Conservation (phyloP, 257 asterid genomes). For the Salvia miltiorrhiza region DNA sequence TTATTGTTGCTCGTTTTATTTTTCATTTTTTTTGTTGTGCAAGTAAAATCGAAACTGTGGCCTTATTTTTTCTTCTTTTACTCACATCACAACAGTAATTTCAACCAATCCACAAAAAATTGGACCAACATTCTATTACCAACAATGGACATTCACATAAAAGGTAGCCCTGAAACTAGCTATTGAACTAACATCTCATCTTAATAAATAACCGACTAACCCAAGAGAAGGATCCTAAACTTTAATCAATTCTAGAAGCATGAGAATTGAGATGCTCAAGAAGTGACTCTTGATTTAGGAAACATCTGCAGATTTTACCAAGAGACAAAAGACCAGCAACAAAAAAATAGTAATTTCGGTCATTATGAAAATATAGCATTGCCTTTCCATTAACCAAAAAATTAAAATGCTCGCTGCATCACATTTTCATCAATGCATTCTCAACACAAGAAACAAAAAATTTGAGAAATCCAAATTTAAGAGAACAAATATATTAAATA, state of each 20-base stretch:
- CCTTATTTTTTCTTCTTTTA: background rate
- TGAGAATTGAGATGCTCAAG: background rate
- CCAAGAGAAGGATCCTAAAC: background rate
- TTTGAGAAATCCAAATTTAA: conserved; percentile 15
- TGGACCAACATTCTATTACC: background rate
- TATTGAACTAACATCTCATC: background rate
- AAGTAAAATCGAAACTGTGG: background rate
- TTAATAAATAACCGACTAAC: background rate
- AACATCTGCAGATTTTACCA: too few relatives aligned
- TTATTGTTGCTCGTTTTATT: too few relatives aligned
- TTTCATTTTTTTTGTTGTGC: too few relatives aligned
- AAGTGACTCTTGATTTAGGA: too few relatives aligned
- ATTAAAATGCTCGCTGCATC: background rate
- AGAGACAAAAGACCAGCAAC: background rate
- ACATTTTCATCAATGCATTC: conserved; percentile 15
- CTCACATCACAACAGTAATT: too few relatives aligned
- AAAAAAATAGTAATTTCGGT: background rate
- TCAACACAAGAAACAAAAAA: conserved; percentile 1
- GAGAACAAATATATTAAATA: conserved; percentile 15
- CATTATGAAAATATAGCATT: background rate
- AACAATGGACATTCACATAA: background rate
- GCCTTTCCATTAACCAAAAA: background rate
- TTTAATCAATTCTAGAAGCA: background rate
- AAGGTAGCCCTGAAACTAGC: background rate
- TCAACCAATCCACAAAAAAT: too few relatives aligned